These are phyloP conservation scores for Nannizziopsis arthrosporioides DNA, from an alignment of 2,329 filamentous ascomycete genomes.

Conservation along the genomic window DNA sequence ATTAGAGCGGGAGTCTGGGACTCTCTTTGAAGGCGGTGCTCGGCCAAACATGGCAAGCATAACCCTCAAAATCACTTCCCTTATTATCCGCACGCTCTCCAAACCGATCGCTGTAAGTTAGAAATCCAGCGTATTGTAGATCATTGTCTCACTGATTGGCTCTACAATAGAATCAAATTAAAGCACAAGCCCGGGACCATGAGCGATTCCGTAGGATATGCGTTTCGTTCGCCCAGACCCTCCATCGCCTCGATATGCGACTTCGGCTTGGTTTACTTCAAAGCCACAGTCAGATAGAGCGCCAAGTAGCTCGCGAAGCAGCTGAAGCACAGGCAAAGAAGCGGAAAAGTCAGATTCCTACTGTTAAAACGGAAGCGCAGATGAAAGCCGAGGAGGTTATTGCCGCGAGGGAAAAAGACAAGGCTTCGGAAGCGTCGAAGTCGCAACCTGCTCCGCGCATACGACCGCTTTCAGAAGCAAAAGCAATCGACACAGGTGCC, in stretches of 20 bases:
- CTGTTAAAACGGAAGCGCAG: slow-evolving; percentile 51
- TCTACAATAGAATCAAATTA: slow-evolving; percentile 49
- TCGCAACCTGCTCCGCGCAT: slow-evolving; percentile 43
- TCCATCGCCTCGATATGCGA: slow-evolving; percentile 57
- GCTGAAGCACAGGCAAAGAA: slow-evolving; percentile 45
- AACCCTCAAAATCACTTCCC: slow-evolving; percentile 54
- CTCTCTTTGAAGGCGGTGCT: not conserved
- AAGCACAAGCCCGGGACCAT: slow-evolving; percentile 56
- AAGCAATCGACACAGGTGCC: slow-evolving; percentile 57
- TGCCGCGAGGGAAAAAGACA: slow-evolving; percentile 33
- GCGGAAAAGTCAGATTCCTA: slow-evolving; percentile 43
- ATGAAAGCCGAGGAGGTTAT: slow-evolving; percentile 45
- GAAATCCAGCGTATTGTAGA: not conserved
- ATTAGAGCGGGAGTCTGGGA: not conserved
- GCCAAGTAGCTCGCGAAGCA: slow-evolving; percentile 38
- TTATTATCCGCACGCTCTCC: slow-evolving; percentile 53
- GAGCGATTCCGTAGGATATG: slow-evolving; percentile 52
- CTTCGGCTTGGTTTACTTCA: slow-evolving; percentile 54
- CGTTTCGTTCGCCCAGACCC: slow-evolving; percentile 49
- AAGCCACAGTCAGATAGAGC: slow-evolving; percentile 43
- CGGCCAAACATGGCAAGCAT: slow-evolving; percentile 44
- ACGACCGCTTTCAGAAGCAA: slow-evolving; percentile 52
- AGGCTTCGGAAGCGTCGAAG: slow-evolving; percentile 37
- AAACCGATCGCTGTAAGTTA: slow-evolving; percentile 54
- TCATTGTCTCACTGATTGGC: not conserved